A percentile compares a stretch with the other conserved stretches of the same genome.
Conservation (phyloP, 495 filamentous ascomycete species). For the Aeminium ludgeri region DNA sequence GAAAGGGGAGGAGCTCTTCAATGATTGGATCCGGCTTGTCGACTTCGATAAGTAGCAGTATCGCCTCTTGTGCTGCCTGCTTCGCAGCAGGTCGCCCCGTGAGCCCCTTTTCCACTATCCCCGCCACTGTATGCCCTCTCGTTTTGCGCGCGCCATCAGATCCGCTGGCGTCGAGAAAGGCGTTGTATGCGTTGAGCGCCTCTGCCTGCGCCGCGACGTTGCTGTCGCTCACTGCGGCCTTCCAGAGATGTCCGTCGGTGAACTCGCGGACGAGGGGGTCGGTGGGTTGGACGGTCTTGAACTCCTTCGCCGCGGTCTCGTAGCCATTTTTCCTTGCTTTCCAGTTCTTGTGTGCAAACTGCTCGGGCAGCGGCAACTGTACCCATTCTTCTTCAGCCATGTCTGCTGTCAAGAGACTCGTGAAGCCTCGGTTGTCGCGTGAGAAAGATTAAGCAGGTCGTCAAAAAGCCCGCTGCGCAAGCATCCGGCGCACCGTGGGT, state of each 20-base stretch:
- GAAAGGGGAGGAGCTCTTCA: slow-evolving; percentile 71
- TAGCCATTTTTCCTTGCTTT: slow-evolving; percentile 94
- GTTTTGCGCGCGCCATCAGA: slow-evolving; percentile 35
- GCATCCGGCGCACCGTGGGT: too few relatives aligned
- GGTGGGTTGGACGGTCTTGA: slow-evolving; percentile 70
- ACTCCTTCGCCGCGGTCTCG: slow-evolving; percentile 75
- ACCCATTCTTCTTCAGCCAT: slow-evolving; percentile 73
- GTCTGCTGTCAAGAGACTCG: not conserved
- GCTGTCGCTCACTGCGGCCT: slow-evolving; percentile 80
- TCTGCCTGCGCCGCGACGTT: slow-evolving; percentile 97
- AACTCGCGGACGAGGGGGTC: slow-evolving; percentile 76
- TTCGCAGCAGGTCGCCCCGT: slow-evolving; percentile 77
- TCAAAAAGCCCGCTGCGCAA: too few relatives aligned
- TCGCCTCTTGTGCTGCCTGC: slow-evolving; percentile 64
- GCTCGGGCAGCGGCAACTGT: slow-evolving; percentile 60
- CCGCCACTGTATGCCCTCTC: slow-evolving; percentile 50
- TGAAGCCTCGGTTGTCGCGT: too few relatives aligned
- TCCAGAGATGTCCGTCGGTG: slow-evolving; percentile 73
- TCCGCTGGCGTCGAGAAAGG: slow-evolving; percentile 14
- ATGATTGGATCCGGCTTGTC: slow-evolving; percentile 75
- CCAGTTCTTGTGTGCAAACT: slow-evolving; percentile 90
- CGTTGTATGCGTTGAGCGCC: slow-evolving; percentile 39
- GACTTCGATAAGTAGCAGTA: slow-evolving; percentile 77
- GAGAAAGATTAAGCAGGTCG: too few relatives aligned
- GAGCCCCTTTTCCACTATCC: slow-evolving; percentile 85